Conservation (phyloP, 306 rosid genomes). For the Senna tora region DNA sequence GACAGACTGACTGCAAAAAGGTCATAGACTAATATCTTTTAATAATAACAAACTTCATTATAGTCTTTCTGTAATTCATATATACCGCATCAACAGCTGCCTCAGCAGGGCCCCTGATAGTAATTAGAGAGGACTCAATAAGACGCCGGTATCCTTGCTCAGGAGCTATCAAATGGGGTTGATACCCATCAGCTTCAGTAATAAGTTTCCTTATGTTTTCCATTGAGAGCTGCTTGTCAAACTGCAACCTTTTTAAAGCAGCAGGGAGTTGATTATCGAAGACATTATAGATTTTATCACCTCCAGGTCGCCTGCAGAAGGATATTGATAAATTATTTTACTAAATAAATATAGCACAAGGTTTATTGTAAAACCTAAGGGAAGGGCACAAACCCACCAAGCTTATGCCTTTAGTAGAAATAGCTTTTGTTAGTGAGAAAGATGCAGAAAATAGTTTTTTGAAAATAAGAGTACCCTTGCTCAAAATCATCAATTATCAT, state of each 20-base stretch:
- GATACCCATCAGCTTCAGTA: conserved; percentile 98
- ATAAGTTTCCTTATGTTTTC: conserved; percentile 89
- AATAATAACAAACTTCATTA: conserved; percentile 6
- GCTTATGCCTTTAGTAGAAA: no score
- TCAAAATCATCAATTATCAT: no score
- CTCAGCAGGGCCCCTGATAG: conserved; percentile 95
- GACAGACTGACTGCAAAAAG: conserved; percentile 4
- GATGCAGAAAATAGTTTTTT: no score
- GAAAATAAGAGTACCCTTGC: no score
- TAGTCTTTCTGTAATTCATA: conserved; percentile 24
- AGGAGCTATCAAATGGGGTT: conserved; percentile 96
- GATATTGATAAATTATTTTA: conserved; percentile 27
- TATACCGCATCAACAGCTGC: conserved; percentile 94
- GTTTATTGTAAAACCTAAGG: conserved; percentile 13
- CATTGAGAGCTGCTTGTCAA: conserved; percentile 95
- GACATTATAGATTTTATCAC: conserved; percentile 85
- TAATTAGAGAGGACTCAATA: conserved; percentile 77
- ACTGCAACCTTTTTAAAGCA: conserved; percentile 92
- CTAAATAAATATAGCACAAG: conserved; percentile 9
- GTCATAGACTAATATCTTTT: not conserved
- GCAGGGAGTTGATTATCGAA: conserved; percentile 98
- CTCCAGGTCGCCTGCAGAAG: conserved; percentile 83
- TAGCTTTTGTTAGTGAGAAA: no score
- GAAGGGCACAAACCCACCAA: not conserved
- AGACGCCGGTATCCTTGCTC: conserved; percentile 98